Evolutionary conservation across 331 rosid species (phyloP).

Genomic region (Malus hybrid): DNA sequence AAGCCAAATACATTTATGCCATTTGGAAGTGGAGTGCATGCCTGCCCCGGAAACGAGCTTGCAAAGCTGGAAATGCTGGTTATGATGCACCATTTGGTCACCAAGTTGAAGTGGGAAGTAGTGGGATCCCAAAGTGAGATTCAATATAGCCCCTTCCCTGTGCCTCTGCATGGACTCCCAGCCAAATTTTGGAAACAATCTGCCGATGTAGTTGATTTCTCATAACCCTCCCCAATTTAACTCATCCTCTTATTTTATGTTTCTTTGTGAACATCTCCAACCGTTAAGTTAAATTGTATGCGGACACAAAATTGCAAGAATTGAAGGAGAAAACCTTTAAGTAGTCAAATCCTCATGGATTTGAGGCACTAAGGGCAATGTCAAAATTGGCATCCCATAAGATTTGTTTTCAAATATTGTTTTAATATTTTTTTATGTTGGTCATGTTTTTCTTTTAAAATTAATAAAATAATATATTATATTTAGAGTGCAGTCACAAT

Average conservation of each 20-base stretch:
- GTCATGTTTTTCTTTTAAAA: too few species aligned
- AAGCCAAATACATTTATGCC: slow-evolving; percentile 90
- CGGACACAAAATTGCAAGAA: neutral
- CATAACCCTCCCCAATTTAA: slow-evolving; percentile 11
- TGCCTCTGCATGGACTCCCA: slow-evolving; percentile 75
- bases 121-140: slow-evolving; percentile 57
- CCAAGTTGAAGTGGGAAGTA: slow-evolving; percentile 84
- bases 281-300: neutral
- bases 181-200: slow-evolving; percentile 68
- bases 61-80: slow-evolving; percentile 80
- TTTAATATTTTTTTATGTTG: too few species aligned
- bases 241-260: neutral
- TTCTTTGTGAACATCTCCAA: neutral
- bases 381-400: too few species aligned
- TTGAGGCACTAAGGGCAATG: neutral
- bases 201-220: slow-evolving; percentile 3
- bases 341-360: neutral
- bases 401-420: too few species aligned
- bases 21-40: slow-evolving; percentile 88
- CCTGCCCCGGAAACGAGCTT: slow-evolving; percentile 95
- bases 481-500: too few species aligned
- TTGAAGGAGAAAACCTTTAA: neutral
- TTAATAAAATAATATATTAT: too few species aligned
- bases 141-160: slow-evolving; percentile 78
- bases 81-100: slow-evolving; percentile 82